Percentiles rank a stretch among this genome's conserved stretches.
Conservation (phyloP, 73 alveolate genomes). For the Paramecium sonneborni region DNA sequence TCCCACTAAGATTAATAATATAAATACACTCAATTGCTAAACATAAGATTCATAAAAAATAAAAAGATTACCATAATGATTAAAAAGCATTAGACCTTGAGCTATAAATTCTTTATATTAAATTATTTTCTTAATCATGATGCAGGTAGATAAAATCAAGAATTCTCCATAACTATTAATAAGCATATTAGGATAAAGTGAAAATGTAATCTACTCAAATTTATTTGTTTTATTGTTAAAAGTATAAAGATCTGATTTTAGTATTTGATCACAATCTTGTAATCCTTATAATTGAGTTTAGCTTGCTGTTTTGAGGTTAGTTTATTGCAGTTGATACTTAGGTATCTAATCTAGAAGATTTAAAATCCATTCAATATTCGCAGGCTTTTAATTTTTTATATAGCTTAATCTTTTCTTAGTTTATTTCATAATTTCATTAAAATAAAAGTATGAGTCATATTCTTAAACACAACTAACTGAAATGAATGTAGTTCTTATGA, state of each 20-base stretch:
- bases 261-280: slow-evolving; percentile 43
- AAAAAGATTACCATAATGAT: slow-evolving; percentile 17
- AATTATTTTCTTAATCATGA: background rate
- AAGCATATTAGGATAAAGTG: slow-evolving; percentile 43
- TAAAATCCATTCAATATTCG: slow-evolving; percentile 47
- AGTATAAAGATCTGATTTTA: slow-evolving; percentile 18
- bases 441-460: background rate
- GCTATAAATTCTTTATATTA: slow-evolving; percentile 44
- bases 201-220: background rate
- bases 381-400: background rate
- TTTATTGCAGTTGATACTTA: slow-evolving; percentile 31
- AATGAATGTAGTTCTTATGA: background rate
- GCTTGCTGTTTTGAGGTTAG: background rate
- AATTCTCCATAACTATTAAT: background rate
- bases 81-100: background rate
- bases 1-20: slow-evolving; percentile 34
- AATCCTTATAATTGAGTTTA: background rate
- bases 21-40: background rate
- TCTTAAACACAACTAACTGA: background rate
- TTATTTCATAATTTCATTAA: slow-evolving; percentile 36
- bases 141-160: background rate
- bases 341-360: slow-evolving; percentile 44
- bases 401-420: slow-evolving; percentile 18
- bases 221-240: background rate
- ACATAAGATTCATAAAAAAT: slow-evolving; percentile 50